These are phyloP conservation scores for Xylaria digitata DNA, from an alignment of 2,329 filamentous ascomycete genomes.

Conservation along the genomic window DNA sequence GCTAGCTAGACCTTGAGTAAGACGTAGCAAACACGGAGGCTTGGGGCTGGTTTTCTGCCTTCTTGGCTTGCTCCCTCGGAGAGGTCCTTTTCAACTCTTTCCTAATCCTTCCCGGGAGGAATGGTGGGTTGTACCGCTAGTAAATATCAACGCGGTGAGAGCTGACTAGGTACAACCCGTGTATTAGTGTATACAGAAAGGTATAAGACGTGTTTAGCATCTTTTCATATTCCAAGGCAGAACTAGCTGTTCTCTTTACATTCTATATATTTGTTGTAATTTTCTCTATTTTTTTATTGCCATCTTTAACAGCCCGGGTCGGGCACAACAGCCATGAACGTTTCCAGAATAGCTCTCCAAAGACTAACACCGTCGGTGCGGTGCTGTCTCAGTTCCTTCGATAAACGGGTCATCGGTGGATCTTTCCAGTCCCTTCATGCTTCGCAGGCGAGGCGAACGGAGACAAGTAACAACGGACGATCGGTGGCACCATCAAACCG, in stretches of 20 bases:
- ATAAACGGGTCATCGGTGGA: conserved; percentile 8
- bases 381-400: neutral
- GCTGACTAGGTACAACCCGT: neutral
- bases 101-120: conserved; percentile 2
- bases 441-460: conserved; percentile 9
- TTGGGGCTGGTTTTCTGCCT: neutral
- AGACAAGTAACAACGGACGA: neutral
- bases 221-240: neutral
- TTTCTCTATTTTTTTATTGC: neutral
- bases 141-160: neutral
- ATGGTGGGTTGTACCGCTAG: neutral
- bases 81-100: neutral
- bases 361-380: conserved; percentile 12
- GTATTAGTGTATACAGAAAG: neutral
- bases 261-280: neutral
- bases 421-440: conserved; percentile 1
- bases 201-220: conserved; percentile 9
- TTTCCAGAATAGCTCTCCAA: conserved; percentile 12
- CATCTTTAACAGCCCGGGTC: neutral
- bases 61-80: conserved; percentile 9
- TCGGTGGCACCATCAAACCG: neutral
- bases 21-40: neutral
- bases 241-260: neutral
- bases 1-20: neutral
- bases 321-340: conserved; percentile 9